phyloP scores from a whole-genome alignment of 352 stramenopile species.

The Globisporangium rhizosaccharum region DNA sequence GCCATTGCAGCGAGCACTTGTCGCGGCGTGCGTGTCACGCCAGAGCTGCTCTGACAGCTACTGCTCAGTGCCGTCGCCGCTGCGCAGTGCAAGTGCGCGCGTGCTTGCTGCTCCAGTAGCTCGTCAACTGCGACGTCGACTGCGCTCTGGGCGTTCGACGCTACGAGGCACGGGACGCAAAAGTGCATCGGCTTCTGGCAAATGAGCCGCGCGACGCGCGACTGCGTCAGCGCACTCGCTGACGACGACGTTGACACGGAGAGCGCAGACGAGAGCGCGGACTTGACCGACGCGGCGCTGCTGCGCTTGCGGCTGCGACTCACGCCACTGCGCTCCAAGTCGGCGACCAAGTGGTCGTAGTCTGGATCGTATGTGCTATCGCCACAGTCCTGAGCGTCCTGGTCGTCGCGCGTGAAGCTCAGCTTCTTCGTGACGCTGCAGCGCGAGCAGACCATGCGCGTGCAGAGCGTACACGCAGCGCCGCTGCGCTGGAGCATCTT shows the following conservation, averaged over 20 bases:
- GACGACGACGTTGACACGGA: background rate
- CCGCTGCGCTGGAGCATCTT: slow-evolving; percentile 23
- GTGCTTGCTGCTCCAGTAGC: slow-evolving; percentile 15
- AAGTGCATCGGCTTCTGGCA: slow-evolving; percentile 43
- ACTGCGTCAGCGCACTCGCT: background rate
- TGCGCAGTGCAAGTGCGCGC: background rate
- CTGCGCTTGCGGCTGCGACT: background rate
- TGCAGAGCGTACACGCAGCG: slow-evolving; percentile 29
- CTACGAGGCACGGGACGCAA: slow-evolving; percentile 40
- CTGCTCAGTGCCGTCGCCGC: background rate
- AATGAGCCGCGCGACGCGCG: slow-evolving; percentile 20
- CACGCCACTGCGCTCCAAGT: slow-evolving; percentile 12
- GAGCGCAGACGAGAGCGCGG: slow-evolving; percentile 1
- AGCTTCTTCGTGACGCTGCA: slow-evolving; percentile 45
- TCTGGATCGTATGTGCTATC: slow-evolving; percentile 33
- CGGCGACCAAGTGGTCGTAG: slow-evolving; percentile 6
- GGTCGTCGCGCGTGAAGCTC: slow-evolving; percentile 27
- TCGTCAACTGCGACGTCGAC: slow-evolving; percentile 39
- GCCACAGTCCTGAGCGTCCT: slow-evolving; percentile 12
- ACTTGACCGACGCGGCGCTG: slow-evolving; percentile 2
- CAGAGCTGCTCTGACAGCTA: background rate
- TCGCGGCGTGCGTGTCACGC: slow-evolving; percentile 6
- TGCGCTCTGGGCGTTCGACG: slow-evolving; percentile 32
- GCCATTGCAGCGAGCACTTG: slow-evolving; percentile 6
- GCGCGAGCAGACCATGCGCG: slow-evolving; percentile 30